Evolutionary conservation across 2,329 filamentous ascomycete genomes (phyloP).

Genomic region (Scedosporium apiospermum): DNA sequence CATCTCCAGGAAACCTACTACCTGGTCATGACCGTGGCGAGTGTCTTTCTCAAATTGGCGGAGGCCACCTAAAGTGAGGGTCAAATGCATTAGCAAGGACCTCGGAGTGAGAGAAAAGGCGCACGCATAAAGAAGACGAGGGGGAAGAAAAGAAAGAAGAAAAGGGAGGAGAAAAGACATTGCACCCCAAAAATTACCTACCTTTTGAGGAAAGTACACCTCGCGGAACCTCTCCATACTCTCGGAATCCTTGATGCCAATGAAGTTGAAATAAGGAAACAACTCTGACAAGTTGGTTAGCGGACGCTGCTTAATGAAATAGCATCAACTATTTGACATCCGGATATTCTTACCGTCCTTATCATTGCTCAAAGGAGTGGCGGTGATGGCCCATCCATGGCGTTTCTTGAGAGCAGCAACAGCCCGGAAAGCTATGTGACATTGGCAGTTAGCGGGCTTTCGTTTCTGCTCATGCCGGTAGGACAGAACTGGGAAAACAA

Average conservation of each 20-base stretch:
- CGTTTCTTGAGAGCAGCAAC: not conserved
- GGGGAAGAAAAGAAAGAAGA: too few species aligned
- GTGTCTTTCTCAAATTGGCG: not conserved
- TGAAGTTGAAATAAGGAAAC: slow-evolving; percentile 23
- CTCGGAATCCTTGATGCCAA: slow-evolving; percentile 13
- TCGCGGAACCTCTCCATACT: not conserved
- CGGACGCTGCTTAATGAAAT: not conserved
- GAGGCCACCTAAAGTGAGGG: not conserved
- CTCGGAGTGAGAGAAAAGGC: not conserved
- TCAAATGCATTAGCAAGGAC: not conserved
- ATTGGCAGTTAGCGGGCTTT: not conserved
- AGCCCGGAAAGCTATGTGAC: not conserved
- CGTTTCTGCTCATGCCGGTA: not conserved
- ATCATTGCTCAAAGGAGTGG: not conserved
- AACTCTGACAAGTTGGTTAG: slow-evolving; percentile 18
- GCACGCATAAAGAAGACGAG: too few species aligned
- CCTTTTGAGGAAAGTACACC: not conserved
- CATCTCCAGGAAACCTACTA: not conserved
- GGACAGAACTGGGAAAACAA: slow-evolving; percentile 5
- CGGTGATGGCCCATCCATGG: not conserved
- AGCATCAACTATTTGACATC: not conserved
- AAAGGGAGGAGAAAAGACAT: not conserved
- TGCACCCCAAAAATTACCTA: not conserved
- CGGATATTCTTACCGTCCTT: not conserved
- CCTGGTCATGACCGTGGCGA: not conserved